Conservation (phyloP, 163 green algal genomes). For the Chlamydomonas reinhardtii region DNA sequence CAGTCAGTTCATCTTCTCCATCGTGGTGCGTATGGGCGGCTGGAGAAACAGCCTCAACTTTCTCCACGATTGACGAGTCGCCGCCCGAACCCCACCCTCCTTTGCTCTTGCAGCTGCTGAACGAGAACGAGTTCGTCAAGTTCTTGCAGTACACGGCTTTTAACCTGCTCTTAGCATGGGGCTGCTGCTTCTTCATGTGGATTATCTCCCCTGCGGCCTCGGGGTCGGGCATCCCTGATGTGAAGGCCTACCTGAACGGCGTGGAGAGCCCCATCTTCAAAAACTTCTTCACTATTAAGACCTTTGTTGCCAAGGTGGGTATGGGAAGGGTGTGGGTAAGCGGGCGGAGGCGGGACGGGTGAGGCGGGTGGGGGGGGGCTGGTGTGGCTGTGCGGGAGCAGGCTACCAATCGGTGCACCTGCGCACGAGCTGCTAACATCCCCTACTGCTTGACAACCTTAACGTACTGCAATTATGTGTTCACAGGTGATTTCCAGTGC, state of each 20-base stretch:
- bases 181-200: slow-evolving; percentile 61
- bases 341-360: not conserved
- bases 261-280: slow-evolving; percentile 64
- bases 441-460: too few species aligned
- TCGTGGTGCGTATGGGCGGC: slow-evolving; percentile 45
- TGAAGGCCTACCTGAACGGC: slow-evolving; percentile 76
- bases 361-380: too few species aligned
- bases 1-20: slow-evolving; percentile 52
- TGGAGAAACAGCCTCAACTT: not conserved
- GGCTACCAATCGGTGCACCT: too few species aligned
- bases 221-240: slow-evolving; percentile 73
- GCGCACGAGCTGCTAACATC: too few species aligned
- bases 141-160: slow-evolving; percentile 66
- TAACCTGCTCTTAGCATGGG: slow-evolving; percentile 67
- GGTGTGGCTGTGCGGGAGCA: too few species aligned
- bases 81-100: too few species aligned
- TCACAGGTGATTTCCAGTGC: slow-evolving; percentile 65
- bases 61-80: not conserved
- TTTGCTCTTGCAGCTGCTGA: slow-evolving; percentile 23
- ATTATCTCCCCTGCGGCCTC: slow-evolving; percentile 70
- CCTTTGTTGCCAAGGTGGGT: slow-evolving; percentile 73
- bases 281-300: slow-evolving; percentile 75
- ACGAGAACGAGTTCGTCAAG: slow-evolving; percentile 54
- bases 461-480: too few species aligned
- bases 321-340: not conserved